Base-by-base conservation (phyloP, 2,329 filamentous ascomycete species). In the Trichoderma sp. region DNA sequence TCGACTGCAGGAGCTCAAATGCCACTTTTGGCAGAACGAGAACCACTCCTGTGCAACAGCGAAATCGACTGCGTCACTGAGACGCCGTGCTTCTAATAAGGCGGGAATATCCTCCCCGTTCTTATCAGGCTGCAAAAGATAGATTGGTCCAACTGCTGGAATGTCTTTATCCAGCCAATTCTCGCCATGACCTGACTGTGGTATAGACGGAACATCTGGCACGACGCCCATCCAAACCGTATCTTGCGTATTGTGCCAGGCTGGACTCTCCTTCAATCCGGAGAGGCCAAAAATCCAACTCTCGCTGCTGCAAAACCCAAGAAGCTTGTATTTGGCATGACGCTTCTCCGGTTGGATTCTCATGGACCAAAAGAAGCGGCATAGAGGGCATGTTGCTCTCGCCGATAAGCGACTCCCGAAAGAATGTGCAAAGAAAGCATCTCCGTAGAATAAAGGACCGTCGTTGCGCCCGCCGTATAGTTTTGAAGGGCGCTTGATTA, bases 251-350 rank as follows among this genome's bases (percentile, higher is more conserved):
- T 56, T 56, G 18, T 47, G 24, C 71, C 66, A 72, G 21, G 64
- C 65, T 9, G 28, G n/a, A 34, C 66, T 64, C 43, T 64, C 39
- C 32, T 70, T 72, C 32, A 72, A 28, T 4, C 24, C 21, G 2
- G 71, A 62, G 7, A 63, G 66, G 11, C 36, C 34, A 51, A 72
- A 72, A 8, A 64, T 30, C 26, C 65, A 62, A n/a, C 47, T 70
- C 21, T 72, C 65, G 57, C 65, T 72, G 34, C 66, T 70, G 60
- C 71, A 70, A 53, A 72, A 70, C 4, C 58, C 71, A 53, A 72
- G 70, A 24, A 72, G 70, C 57, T 72, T 72, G 30, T 72, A 61
- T 12, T 30, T 57, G 6, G 56, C 63, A 34, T 62, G 26, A 15
- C 28, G 51, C 21, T 11, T 58, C 7, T 62, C 30, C 56, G 70